A percentile compares a stretch with the other conserved stretches of the same genome.
Evolutionary conservation across 2,329 filamentous ascomycete species (phyloP).

Genomic region (Clonostachys rosea): DNA sequence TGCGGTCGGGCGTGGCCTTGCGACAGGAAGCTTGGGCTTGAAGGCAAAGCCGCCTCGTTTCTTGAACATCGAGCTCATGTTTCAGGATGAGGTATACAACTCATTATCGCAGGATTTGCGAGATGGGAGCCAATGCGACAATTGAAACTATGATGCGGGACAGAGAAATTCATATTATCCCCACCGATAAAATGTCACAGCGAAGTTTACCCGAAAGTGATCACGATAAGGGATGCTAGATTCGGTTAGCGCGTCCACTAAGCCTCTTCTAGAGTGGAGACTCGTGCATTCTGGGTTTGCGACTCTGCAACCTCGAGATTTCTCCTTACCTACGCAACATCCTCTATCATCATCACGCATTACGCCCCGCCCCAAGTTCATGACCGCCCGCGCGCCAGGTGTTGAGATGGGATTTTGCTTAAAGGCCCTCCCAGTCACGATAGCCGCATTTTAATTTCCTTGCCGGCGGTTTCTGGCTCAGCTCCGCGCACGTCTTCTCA

Average conservation of each 20-base stretch:
- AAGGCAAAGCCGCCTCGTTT: conserved; percentile 60
- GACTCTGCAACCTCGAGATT: conserved; percentile 36
- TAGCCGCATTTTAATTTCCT: not conserved
- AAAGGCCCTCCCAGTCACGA: conserved; percentile 11
- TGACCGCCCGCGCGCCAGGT: conserved; percentile 23
- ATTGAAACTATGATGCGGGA: not conserved
- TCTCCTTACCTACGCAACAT: conserved; percentile 27
- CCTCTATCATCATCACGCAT: conserved; percentile 24
- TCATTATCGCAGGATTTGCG: not conserved
- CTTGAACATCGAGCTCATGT: conserved; percentile 65
- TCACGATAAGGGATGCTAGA: conserved; percentile 9
- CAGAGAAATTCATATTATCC: not conserved
- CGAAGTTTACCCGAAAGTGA: conserved; percentile 3
- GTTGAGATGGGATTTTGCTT: conserved; percentile 26
- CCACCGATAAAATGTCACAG: not conserved
- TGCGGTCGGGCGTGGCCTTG: conserved; percentile 44
- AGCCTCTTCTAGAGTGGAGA: conserved; percentile 24
- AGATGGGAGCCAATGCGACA: not conserved
- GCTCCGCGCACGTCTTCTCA: conserved; percentile 53
- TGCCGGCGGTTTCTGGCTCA: conserved; percentile 1
- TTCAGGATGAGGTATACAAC: conserved; percentile 7
- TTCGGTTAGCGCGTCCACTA: conserved; percentile 24
- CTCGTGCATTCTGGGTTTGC: conserved; percentile 29
- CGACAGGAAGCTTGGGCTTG: conserved; percentile 62
- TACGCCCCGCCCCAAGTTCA: conserved; percentile 23